Conservation (phyloP, 768 basidiomycete species). For the Leccinum imitatum region DNA sequence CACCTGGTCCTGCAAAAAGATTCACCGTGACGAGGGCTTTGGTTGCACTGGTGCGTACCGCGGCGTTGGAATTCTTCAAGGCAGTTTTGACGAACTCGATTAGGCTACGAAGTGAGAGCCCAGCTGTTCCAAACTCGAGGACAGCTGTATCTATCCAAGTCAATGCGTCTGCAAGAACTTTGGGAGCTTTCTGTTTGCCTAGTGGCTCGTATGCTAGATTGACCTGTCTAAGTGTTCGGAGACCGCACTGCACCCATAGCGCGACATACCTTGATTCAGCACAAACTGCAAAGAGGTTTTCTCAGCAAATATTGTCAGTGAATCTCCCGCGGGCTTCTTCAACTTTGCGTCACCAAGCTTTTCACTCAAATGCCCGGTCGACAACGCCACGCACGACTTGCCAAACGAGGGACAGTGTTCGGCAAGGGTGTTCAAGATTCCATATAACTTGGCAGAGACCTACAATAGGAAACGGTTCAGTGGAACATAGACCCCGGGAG, state of each 20-base stretch:
- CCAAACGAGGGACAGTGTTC: constrained; percentile 82
- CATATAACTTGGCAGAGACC: constrained; percentile 91
- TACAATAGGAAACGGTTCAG: constrained; percentile 32
- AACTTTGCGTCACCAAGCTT: constrained; percentile 96
- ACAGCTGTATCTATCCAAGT: constrained; percentile 86
- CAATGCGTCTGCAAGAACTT: constrained; percentile 89
- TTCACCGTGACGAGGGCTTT: constrained; percentile 89
- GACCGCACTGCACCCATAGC: constrained; percentile 6
- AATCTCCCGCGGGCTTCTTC: constrained; percentile 94
- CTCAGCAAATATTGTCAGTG: constrained; percentile 80
- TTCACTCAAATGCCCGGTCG: constrained; percentile 80
- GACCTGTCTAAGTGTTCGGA: constrained; percentile 18
- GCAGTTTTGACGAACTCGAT: constrained; percentile 89
- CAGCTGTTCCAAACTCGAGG: constrained; percentile 87
- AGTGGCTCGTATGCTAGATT: constrained; percentile 85
- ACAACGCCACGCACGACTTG: constrained; percentile 79
- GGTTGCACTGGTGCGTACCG: constrained; percentile 91
- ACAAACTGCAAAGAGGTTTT: constrained; percentile 95
- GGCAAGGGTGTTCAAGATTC: constrained; percentile 69
- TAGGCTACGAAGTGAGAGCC: constrained; percentile 75
- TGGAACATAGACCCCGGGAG: not conserved
- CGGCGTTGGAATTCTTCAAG: constrained; percentile 90
- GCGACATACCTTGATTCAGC: constrained; percentile 74
- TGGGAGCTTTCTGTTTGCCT: constrained; percentile 95
- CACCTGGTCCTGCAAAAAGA: constrained; percentile 88